A percentile compares a stretch with the other conserved stretches of the same genome.
Evolutionary conservation across 768 basidiomycete species (phyloP).

Genomic region (Leccinum variicolor): DNA sequence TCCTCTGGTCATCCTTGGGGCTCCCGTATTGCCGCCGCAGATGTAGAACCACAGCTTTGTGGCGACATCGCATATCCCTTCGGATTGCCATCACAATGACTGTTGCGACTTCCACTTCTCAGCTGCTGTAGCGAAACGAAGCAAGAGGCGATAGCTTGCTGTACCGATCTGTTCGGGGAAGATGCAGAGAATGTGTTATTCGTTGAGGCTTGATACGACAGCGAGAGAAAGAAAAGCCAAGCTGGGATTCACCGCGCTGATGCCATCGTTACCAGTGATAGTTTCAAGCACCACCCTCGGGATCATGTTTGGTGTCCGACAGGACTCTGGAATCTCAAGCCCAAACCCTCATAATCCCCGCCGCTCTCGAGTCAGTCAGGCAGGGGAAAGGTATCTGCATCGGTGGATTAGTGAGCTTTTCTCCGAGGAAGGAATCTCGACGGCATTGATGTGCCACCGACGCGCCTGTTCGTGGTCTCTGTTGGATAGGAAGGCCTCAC

Average conservation of each 20-base stretch:
- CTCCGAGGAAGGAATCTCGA: neutral
- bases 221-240: neutral
- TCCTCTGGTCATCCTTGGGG: neutral
- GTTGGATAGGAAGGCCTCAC: neutral
- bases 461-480: neutral
- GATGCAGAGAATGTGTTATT: neutral
- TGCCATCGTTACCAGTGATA: neutral
- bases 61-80: neutral
- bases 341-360: neutral
- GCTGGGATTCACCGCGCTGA: conserved; percentile 2
- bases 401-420: neutral
- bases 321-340: neutral
- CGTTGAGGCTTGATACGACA: neutral
- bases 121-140: neutral
- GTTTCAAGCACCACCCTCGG: neutral
- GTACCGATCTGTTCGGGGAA: neutral
- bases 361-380: neutral
- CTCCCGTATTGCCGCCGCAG: neutral
- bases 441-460: neutral
- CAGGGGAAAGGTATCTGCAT: neutral
- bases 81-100: neutral
- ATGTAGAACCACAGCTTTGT: neutral
- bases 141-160: neutral
- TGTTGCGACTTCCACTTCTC: neutral
- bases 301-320: conserved; percentile 1